A percentile compares a stretch with the other conserved stretches of the same genome.
These are phyloP conservation scores for Talaromyces funiculosus DNA, from an alignment of 2,329 filamentous ascomycete species.

Conservation along the genomic window DNA sequence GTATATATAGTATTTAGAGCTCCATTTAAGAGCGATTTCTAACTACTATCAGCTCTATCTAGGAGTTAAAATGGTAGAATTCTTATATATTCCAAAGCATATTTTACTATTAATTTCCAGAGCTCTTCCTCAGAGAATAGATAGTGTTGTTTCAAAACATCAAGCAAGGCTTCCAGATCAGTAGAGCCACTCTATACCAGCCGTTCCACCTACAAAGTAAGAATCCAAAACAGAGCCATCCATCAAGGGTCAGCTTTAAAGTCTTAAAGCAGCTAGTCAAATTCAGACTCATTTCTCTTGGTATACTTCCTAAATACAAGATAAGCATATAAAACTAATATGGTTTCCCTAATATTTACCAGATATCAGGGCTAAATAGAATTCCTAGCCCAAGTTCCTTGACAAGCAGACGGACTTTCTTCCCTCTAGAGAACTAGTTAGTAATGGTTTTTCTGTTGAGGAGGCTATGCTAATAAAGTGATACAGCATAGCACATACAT, in stretches of 20 bases:
- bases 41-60: background rate
- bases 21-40: background rate
- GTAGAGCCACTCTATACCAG: background rate
- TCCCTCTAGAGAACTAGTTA: conserved; percentile 35
- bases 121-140: conserved; percentile 11
- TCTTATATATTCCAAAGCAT: conserved; percentile 12
- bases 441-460: background rate
- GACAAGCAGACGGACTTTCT: conserved; percentile 63
- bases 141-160: background rate
- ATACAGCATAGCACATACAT: background rate
- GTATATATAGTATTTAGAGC: no score
- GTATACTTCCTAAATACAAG: background rate
- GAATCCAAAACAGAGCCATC: background rate
- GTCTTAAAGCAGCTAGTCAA: background rate
- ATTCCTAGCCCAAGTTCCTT: background rate
- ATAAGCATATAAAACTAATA: background rate
- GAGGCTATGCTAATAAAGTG: background rate
- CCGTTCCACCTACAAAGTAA: background rate
- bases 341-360: background rate
- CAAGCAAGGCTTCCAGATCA: background rate
- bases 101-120: conserved; percentile 16
- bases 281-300: background rate
- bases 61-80: background rate
- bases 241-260: background rate
- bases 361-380: background rate